Percentiles rank a stretch among this genome's conserved stretches.
These are phyloP conservation scores for Nymphaea thermarum DNA, from an alignment of 164 flowering plant species.

Conservation along the genomic window DNA sequence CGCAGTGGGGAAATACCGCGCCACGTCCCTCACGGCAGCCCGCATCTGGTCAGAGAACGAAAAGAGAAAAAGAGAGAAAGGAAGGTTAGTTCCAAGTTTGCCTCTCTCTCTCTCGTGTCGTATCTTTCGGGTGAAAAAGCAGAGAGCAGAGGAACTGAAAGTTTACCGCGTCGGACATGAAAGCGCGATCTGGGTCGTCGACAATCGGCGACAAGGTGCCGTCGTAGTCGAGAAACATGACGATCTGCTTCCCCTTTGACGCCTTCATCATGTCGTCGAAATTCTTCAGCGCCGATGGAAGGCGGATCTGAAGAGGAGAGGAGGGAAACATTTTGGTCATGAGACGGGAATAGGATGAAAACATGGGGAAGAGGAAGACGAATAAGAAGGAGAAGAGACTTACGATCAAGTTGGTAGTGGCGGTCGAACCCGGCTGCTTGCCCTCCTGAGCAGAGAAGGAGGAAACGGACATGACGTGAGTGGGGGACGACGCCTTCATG, in stretches of 20 bases:
- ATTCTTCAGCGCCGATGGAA: constrained; percentile 69
- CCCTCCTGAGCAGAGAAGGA: background rate
- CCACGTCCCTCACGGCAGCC: constrained; percentile 43
- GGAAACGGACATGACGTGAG: constrained; percentile 34
- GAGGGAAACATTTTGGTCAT: background rate
- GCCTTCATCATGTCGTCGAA: constrained; percentile 56
- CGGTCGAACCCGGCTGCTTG: background rate
- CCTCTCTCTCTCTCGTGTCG: too few species aligned
- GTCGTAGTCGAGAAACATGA: constrained; percentile 81
- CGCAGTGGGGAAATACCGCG: constrained; percentile 67
- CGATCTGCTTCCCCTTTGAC: constrained; percentile 70
- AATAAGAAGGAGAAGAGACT: background rate
- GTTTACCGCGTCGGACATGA: constrained; percentile 56
- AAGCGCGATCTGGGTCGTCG: constrained; percentile 77
- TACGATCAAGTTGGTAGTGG: background rate
- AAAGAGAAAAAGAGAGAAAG: background rate
- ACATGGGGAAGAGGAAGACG: background rate
- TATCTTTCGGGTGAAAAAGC: too few species aligned
- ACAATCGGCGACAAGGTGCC: constrained; percentile 91
- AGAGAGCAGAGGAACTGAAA: background rate
- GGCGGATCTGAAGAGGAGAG: constrained; percentile 27
- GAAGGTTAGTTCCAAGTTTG: too few species aligned
- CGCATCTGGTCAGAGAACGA: constrained; percentile 37
- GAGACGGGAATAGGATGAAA: background rate
- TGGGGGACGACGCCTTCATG: constrained; percentile 89